Evolutionary conservation across 371 early-diverging fungal genomes (phyloP), one percentile per base, ranked within the genome.

Genomic region (Fennellomyces sp.): DNA sequence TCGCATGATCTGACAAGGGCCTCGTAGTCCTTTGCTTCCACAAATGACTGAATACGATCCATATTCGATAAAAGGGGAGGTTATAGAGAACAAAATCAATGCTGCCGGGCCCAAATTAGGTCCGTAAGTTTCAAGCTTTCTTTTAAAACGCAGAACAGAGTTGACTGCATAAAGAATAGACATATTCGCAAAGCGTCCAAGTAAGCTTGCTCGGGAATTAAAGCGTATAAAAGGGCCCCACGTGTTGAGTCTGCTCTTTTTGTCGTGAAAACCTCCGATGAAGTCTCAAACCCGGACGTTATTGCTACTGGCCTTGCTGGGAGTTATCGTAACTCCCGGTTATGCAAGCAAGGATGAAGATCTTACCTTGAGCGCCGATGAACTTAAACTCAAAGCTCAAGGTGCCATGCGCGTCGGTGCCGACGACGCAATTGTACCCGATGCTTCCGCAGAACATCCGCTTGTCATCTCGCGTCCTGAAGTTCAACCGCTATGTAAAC

Each of bases 371-470:
- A 21, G 23, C 8, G 45, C 45, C 42, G 30, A 51, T 63, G 75
- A 15, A 56, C 68, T 26, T 60, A 65, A 15, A 63, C 64, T 13
- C 23, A 52, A 27, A 65, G 71, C 19, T 63, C 71, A 35, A 61
- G 75, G 78, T n/a, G 73, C 66, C 17, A 57, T 78, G 49, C 63
- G 58, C 28, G 66, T 78, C 15, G 73, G 73, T 2, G 38, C 30
- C 1, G 56, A 56, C 8, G 52, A 61, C 35, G 52, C 58, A 0
- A 64, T 78, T 56, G 59, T 78, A 1, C 78, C 78, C 0, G 78
- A 78, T 58, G 69, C 75, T 27, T 68, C 75, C 11, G 50, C 78
- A 19, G 78, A 78, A 11, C 69, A 70, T 23, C 78, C 78, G 8
- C 25, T 78, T 35, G 64, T 78, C 7, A 30, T 75, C 2, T 66